phyloP scores from a whole-genome alignment of 163 green algal genomes.

The Chlamydomonas reinhardtii region DNA sequence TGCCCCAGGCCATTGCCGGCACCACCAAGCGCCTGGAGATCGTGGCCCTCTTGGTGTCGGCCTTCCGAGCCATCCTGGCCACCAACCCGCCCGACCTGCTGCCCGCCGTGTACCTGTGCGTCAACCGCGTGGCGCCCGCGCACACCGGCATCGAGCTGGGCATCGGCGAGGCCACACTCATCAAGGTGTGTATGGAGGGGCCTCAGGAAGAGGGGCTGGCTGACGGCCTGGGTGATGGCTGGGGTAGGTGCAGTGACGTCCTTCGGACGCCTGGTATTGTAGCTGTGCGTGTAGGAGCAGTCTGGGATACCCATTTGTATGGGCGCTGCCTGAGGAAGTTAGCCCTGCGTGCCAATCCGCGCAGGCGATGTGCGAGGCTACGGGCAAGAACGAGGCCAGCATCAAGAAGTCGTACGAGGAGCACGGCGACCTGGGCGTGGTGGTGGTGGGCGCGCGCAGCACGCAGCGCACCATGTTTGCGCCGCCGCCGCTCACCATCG shows the following conservation, averaged over 20 bases:
- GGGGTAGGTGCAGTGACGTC: neutral
- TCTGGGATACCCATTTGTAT: too few relatives aligned
- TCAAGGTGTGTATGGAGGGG: slow-evolving; percentile 89
- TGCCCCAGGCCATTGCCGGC: slow-evolving; percentile 77
- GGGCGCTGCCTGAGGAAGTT: too few relatives aligned
- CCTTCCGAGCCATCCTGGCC: slow-evolving; percentile 89
- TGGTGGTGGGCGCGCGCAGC: slow-evolving; percentile 77
- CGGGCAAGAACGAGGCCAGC: slow-evolving; percentile 83
- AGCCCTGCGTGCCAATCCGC: neutral
- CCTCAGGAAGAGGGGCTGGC: too few relatives aligned
- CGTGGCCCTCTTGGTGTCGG: slow-evolving; percentile 74
- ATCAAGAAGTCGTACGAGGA: slow-evolving; percentile 86
- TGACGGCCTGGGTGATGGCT: neutral
- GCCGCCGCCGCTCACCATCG: slow-evolving; percentile 83
- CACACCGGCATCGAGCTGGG: slow-evolving; percentile 97
- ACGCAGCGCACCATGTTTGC: slow-evolving; percentile 91
- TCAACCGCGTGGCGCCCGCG: slow-evolving; percentile 90
- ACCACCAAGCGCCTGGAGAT: slow-evolving; percentile 91
- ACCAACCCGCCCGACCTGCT: slow-evolving; percentile 90
- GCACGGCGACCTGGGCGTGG: slow-evolving; percentile 90
- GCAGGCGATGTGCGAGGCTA: slow-evolving; percentile 83
- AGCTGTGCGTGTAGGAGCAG: too few relatives aligned
- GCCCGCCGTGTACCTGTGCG: slow-evolving; percentile 93
- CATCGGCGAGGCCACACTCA: slow-evolving; percentile 94
- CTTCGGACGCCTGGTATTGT: too few relatives aligned